Conservation (phyloP, 2,329 filamentous ascomycete species). For the Dactylellina leptospora region DNA sequence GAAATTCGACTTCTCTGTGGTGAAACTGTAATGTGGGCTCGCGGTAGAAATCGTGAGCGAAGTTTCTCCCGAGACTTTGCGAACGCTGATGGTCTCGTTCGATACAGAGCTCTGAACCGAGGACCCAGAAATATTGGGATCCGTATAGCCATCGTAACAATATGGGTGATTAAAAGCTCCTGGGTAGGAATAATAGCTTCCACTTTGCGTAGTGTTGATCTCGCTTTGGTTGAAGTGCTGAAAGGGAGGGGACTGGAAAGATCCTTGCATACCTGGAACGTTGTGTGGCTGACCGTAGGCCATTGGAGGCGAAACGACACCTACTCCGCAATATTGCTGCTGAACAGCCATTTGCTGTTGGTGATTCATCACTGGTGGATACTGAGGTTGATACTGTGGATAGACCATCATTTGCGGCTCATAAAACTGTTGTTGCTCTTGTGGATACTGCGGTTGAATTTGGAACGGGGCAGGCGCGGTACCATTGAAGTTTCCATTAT, state of each 20-base stretch:
- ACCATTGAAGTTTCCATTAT: constrained; percentile 14
- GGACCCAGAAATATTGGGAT: constrained; percentile 18
- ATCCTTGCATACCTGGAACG: constrained; percentile 22
- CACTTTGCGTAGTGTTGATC: constrained; percentile 8
- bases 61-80: constrained; percentile 35
- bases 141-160: constrained; percentile 15
- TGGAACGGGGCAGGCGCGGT: constrained; percentile 1
- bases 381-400: constrained; percentile 31
- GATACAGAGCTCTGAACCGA: constrained; percentile 36
- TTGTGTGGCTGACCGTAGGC: constrained; percentile 23
- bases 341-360: constrained; percentile 24
- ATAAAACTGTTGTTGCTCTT: constrained; percentile 26
- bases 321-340: constrained; percentile 18
- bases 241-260: constrained; percentile 13
- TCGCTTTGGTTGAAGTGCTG: constrained; percentile 3
- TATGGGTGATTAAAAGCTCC: constrained; percentile 12
- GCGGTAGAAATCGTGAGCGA: constrained; percentile 14
- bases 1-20: background rate
- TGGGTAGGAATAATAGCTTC: constrained; percentile 18
- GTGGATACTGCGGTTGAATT: constrained; percentile 10
- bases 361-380: constrained; percentile 18
- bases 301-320: constrained; percentile 36
- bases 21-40: background rate
- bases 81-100: constrained; percentile 18
- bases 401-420: constrained; percentile 45